phyloP scores from a whole-genome alignment of 2,329 filamentous ascomycete genomes.

The Bipolaris zeicola region DNA sequence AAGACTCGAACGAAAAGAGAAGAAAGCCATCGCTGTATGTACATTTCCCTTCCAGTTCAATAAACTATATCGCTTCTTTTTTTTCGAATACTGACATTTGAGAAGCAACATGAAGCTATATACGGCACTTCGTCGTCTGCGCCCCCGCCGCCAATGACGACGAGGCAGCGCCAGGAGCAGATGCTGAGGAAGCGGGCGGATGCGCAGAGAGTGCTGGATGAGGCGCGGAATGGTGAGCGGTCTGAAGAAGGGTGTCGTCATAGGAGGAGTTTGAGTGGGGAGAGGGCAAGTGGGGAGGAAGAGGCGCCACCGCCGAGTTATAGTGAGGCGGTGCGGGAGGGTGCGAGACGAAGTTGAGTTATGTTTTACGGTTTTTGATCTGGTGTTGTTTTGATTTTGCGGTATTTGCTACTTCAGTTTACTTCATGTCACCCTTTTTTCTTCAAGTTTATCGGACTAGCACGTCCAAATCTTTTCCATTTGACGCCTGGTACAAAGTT shows the following conservation, averaged over 20 bases:
- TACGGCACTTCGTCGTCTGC: constrained; percentile 20
- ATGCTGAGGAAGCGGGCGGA: constrained; percentile 20
- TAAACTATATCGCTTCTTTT: too few relatives aligned
- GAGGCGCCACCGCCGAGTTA: constrained; percentile 20
- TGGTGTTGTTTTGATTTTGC: not conserved
- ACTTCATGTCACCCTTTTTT: not conserved
- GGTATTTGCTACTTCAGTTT: not conserved
- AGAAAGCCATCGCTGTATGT: constrained; percentile 27
- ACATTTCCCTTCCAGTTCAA: not conserved
- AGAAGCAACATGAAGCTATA: constrained; percentile 21
- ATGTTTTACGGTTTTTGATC: not conserved
- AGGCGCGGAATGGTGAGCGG: constrained; percentile 14
- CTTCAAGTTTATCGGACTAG: not conserved
- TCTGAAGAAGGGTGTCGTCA: too few relatives aligned
- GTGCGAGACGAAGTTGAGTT: constrained; percentile 1
- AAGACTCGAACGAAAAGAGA: constrained; percentile 30
- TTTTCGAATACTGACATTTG: not conserved
- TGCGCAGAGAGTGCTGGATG: constrained; percentile 8
- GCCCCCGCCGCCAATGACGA: constrained; percentile 8
- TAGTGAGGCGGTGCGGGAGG: constrained; percentile 15
- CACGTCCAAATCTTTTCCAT: too few relatives aligned
- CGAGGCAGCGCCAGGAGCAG: constrained; percentile 6
- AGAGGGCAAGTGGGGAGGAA: constrained; percentile 17
- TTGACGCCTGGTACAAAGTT: too few relatives aligned
- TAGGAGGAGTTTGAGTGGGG: constrained; percentile 19